A percentile compares a stretch with the other conserved stretches of the same genome.
These are phyloP conservation scores for Scedosporium minutisporum DNA, from an alignment of 2,329 filamentous ascomycete species.

Conservation along the genomic window DNA sequence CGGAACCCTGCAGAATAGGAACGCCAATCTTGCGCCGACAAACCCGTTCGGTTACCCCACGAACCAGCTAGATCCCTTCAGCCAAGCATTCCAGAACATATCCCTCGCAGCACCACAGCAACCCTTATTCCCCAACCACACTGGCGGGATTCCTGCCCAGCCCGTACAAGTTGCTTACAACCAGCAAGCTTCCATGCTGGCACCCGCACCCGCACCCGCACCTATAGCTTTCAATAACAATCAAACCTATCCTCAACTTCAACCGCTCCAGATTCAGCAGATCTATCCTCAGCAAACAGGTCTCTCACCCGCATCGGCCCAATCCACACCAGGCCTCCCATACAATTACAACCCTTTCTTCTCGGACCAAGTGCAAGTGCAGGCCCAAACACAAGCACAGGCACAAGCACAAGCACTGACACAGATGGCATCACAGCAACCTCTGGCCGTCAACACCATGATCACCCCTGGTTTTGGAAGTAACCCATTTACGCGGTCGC, in stretches of 20 bases:
- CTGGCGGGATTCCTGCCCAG: slow-evolving; percentile 48
- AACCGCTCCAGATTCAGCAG: slow-evolving; percentile 21
- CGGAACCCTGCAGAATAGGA: slow-evolving; percentile 48
- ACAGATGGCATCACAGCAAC: slow-evolving; percentile 20
- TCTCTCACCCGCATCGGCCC: slow-evolving; percentile 1
- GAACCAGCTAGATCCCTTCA: slow-evolving; percentile 35
- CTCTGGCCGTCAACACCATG: slow-evolving; percentile 30
- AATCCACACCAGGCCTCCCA: not conserved
- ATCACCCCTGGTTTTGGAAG: slow-evolving; percentile 23
- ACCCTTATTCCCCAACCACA: slow-evolving; percentile 66
- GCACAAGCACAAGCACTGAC: slow-evolving; percentile 24
- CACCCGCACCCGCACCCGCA: slow-evolving; percentile 60
- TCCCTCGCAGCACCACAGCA: slow-evolving; percentile 49
- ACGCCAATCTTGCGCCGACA: slow-evolving; percentile 44
- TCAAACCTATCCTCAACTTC: slow-evolving; percentile 16
- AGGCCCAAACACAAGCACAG: slow-evolving; percentile 16
- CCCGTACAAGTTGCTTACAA: slow-evolving; percentile 13
- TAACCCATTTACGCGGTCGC: slow-evolving; percentile 42
- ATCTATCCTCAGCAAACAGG: slow-evolving; percentile 29
- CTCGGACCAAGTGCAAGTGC: not conserved
- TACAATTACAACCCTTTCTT: slow-evolving; percentile 4
- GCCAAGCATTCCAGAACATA: slow-evolving; percentile 66
- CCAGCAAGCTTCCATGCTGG: slow-evolving; percentile 37
- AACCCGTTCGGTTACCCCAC: slow-evolving; percentile 59
- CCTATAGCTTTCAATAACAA: slow-evolving; percentile 25